These are phyloP conservation scores for Phytophthora tubulina DNA, from an alignment of 352 stramenopile genomes.

Conservation along the genomic window DNA sequence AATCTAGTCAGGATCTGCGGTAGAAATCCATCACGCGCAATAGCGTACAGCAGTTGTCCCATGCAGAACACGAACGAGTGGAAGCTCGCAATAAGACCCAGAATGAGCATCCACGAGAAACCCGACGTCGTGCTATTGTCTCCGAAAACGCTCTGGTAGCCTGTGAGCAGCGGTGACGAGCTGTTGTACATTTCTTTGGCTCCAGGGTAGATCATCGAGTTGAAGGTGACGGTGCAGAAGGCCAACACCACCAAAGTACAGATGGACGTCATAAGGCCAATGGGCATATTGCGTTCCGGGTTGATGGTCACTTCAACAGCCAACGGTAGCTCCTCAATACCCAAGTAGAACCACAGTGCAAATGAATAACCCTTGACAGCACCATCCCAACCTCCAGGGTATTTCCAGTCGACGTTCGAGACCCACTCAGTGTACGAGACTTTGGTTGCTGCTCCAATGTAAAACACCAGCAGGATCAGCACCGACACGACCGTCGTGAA, in stretches of 20 bases:
- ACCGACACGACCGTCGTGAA: constrained; percentile 66
- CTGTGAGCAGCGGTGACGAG: constrained; percentile 60
- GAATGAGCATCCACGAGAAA: constrained; percentile 76
- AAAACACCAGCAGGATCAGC: constrained; percentile 71
- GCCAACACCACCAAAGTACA: constrained; percentile 57
- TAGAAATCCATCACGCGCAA: constrained; percentile 71
- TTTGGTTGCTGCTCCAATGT: constrained; percentile 62
- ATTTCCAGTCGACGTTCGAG: constrained; percentile 56
- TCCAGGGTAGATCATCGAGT: constrained; percentile 71
- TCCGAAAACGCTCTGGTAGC: constrained; percentile 76
- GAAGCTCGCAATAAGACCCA: constrained; percentile 73
- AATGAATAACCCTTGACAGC: constrained; percentile 72
- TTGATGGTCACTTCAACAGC: constrained; percentile 76
- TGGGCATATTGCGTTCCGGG: constrained; percentile 69
- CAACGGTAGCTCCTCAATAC: constrained; percentile 73
- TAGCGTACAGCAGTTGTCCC: constrained; percentile 71
- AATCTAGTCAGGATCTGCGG: constrained; percentile 56
- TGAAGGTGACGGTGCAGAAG: constrained; percentile 72
- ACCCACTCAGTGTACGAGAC: constrained; percentile 74
- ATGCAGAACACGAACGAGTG: constrained; percentile 86
- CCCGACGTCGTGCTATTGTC: constrained; percentile 72
- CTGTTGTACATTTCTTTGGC: constrained; percentile 54
- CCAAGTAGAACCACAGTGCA: constrained; percentile 77
- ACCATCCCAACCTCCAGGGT: constrained; percentile 54
- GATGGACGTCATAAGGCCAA: constrained; percentile 68